Evolutionary conservation across 306 rosid genomes (phyloP), one percentile per base, ranked within the genome.

Genomic region (Canavalia ensiformis): DNA sequence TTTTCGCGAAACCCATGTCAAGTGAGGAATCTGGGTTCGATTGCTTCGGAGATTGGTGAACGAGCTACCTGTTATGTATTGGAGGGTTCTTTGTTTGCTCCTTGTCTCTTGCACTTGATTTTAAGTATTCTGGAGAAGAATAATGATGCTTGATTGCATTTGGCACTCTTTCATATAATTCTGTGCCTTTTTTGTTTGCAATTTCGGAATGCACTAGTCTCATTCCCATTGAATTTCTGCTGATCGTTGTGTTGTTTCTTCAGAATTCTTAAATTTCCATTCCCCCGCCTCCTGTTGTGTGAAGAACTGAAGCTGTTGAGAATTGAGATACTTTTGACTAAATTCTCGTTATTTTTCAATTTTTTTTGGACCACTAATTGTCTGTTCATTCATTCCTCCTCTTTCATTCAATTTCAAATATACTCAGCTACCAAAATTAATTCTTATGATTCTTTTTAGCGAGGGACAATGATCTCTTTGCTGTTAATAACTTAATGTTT

Each of bases 21-120:
- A 81, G 89, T 45, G 84, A 84, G 78, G 90, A 87, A 82, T 88
- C 84, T 82, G 62, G 70, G 85, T 66, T 78, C 74, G 8, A 49
- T 7, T 74, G 33, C 51, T 58, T 63, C 50, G 34, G 29, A 41
- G 13, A 68, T 78, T 75, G 41, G 44, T 25, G 50, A 55, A 35
- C 68, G 69, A 70, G 52, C 52, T 62, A 65, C 57, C 55, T 74
- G 13, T 73, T 74, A 25, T 29, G 8, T 34, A 34, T 56, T 29
- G 64, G 70, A 49, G 79, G 69, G 74, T 78, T 72, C 56, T 77
- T 25, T 29, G 29, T 74, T 79, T 50, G 6, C 9, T 45, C 44
- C 54, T 59, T 82, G 49, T 75, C 56, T 56, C 75, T 37, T 72
- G 52, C 52, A 18, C 45, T 56, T 25, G 30, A 34, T 5, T 63